Percentiles rank a stretch among this genome's conserved stretches.
phyloP scores from a whole-genome alignment of 163 green algal species.

The Scenedesmus sp. region DNA sequence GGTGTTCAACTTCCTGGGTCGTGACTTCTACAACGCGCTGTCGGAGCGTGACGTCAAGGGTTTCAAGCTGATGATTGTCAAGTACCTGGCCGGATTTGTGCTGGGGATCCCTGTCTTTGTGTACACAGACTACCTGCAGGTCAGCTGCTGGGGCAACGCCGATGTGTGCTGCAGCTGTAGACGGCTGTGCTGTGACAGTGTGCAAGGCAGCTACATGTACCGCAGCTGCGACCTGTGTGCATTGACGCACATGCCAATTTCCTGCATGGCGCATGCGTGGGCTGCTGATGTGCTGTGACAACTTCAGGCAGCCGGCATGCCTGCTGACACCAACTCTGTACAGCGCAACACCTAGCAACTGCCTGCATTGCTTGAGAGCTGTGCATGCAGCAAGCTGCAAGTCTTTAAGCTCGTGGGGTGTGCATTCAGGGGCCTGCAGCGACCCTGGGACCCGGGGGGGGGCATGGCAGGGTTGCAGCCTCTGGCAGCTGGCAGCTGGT shows the following conservation, averaged over 20 bases:
- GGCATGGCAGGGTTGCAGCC: neutral
- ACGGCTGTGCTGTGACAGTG: neutral
- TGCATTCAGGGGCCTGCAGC: neutral
- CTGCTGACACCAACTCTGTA: neutral
- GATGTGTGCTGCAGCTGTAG: neutral
- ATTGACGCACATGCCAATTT: no score
- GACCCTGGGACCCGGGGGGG: neutral
- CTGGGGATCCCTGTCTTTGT: constrained; percentile 96
- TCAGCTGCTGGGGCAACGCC: neutral
- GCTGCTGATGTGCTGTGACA: no score
- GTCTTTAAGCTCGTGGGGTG: neutral
- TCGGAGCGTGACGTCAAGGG: constrained; percentile 86
- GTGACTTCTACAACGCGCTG: constrained; percentile 99
- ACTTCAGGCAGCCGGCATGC: no score
- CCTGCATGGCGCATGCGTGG: no score
- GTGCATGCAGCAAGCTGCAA: neutral
- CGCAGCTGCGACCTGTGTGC: neutral
- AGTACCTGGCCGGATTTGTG: constrained; percentile 86
- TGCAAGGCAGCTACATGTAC: neutral
- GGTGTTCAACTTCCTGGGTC: constrained; percentile 96
- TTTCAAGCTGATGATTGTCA: constrained; percentile 91
- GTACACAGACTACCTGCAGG: constrained; percentile 86
- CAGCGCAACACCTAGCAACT: no score
- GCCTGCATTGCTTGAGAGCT: no score
- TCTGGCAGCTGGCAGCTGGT: neutral